These are phyloP conservation scores for Bromus sterilis DNA, from an alignment of 176 grass and related monocot species.

Conservation along the genomic window DNA sequence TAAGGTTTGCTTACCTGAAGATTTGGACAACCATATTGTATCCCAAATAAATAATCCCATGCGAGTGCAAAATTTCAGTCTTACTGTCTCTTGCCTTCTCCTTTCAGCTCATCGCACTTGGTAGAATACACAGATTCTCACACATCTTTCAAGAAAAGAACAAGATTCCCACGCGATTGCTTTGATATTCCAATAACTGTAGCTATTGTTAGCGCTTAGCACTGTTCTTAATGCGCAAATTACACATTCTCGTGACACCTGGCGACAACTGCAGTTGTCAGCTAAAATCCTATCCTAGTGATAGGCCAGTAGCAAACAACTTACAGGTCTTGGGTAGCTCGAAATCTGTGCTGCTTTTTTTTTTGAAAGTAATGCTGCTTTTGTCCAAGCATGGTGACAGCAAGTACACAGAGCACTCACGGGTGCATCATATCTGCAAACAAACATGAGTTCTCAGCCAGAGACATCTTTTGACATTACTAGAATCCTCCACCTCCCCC, in stretches of 20 bases:
- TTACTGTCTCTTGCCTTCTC: background rate
- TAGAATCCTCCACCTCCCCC: constrained; percentile 9
- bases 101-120: background rate
- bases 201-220: background rate
- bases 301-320: background rate
- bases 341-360: constrained; percentile 28
- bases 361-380: no score
- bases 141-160: background rate
- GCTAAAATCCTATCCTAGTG: background rate
- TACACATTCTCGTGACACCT: background rate
- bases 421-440: constrained; percentile 15
- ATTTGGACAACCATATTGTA: background rate
- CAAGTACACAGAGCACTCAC: constrained; percentile 31
- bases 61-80: background rate
- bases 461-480: background rate
- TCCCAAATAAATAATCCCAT: background rate
- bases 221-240: background rate
- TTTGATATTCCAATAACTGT: background rate
- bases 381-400: constrained; percentile 29
- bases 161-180: background rate
- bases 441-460: background rate
- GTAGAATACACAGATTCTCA: background rate
- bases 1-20: background rate
- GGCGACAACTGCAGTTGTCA: constrained; percentile 11
- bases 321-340: constrained; percentile 12